Evolutionary conservation across 306 rosid species (phyloP), one percentile per base, ranked within the genome.

Genomic region (Ceratonia siliqua): DNA sequence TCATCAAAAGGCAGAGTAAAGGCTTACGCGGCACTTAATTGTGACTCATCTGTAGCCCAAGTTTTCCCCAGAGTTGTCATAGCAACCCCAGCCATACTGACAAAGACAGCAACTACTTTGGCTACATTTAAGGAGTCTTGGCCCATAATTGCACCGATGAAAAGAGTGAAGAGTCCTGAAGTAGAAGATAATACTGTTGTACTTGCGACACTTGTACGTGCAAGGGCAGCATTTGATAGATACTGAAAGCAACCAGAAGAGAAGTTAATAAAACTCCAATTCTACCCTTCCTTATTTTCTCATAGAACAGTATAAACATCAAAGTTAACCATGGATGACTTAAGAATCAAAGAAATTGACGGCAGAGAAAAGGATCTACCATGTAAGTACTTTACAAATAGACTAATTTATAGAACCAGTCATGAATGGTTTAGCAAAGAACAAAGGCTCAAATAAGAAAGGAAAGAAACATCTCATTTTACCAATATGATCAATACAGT

Each of bases 41-140:
- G 73, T 6, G 92, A 82, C 4, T 90, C 96, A 71, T 90, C 92
- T 2, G 87, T 12, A 15, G 92, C 96, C 96, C 96, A 90, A 2
- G 92, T 90, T 88, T 90, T 90, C 55, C 96, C 96, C 68, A 90
- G 56, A 66, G 96, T 86, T 59, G 96, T 87, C 96, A 90, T 87
- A 27, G 65, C 84, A 53, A 90, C 96, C 76, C 96, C 96, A 8
- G 92, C 87, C 90, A 90, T 87, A 83, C 96, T 86, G 75, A 87
- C 92, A 77, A 87, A 90, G 50, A 90, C 96, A 63, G 96, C 96
- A 64, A 82, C 84, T n/a, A 87, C 88, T 84, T 86, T 90, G 48
- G 90, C 70, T 58, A 84, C 53, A 77, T 86, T 87, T 67, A 90
- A 79, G 70, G 90, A 76, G 84, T 90, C 96, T 84, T 90, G 88